Conservation (phyloP, 805 yeast genomes). For the Suhomyces vadensis region DNA sequence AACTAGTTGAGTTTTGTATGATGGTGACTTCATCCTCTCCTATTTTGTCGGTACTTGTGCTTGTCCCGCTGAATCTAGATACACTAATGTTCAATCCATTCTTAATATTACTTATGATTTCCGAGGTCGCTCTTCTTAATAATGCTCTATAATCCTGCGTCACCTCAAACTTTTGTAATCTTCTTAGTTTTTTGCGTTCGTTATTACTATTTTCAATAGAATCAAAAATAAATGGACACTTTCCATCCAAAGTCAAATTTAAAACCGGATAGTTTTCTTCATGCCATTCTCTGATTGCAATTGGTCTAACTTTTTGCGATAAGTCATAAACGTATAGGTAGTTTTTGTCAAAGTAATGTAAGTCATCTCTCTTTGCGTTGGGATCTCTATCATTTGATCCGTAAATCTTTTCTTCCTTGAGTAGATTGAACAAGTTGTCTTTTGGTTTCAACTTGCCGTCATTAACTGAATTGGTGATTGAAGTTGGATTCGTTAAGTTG, state of each 20-base stretch:
- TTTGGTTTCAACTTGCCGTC: slow-evolving; percentile 9
- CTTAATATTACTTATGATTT: slow-evolving; percentile 30
- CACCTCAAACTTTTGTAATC: slow-evolving; percentile 42
- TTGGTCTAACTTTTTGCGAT: slow-evolving; percentile 74
- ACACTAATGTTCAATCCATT: slow-evolving; percentile 18
- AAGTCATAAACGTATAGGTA: slow-evolving; percentile 81
- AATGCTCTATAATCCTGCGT: slow-evolving; percentile 42
- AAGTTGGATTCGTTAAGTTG: slow-evolving; percentile 3
- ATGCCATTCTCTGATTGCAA: slow-evolving; percentile 80
- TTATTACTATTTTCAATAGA: slow-evolving; percentile 38
- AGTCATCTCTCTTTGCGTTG: slow-evolving; percentile 78
- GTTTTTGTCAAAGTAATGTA: slow-evolving; percentile 70
- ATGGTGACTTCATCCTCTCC: slow-evolving; percentile 19
- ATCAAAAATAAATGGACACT: slow-evolving; percentile 81
- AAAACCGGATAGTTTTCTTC: slow-evolving; percentile 56
- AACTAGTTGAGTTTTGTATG: slow-evolving; percentile 13
- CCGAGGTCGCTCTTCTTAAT: slow-evolving; percentile 35
- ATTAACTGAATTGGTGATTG: slow-evolving; percentile 1
- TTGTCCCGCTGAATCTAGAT: slow-evolving; percentile 22
- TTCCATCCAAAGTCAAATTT: slow-evolving; percentile 64
- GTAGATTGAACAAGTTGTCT: slow-evolving; percentile 46
- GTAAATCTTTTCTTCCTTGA: slow-evolving; percentile 79
- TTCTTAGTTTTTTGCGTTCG: slow-evolving; percentile 41
- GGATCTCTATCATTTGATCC: slow-evolving; percentile 93
- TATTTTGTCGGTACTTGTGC: slow-evolving; percentile 28